Percentiles rank a stretch among this genome's conserved stretches.
phyloP scores from a whole-genome alignment of 1,139 yeast genomes.

The Pichia sp. region DNA sequence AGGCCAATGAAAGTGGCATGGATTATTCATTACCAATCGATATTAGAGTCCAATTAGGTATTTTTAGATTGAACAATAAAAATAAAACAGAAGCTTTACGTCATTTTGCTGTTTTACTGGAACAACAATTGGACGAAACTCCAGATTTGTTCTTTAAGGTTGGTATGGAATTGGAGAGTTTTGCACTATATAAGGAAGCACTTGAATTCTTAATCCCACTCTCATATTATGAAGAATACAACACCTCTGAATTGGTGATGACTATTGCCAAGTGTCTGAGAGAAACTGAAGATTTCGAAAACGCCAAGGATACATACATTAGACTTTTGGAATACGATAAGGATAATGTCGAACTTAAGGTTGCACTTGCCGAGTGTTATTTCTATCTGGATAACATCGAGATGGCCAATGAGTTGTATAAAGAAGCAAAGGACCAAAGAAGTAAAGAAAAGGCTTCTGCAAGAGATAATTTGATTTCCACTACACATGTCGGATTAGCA shows the following conservation, averaged over 20 bases:
- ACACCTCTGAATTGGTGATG: constrained; percentile 50
- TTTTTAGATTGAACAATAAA: constrained; percentile 64
- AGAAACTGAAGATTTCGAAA: constrained; percentile 66
- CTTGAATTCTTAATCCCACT: constrained; percentile 59
- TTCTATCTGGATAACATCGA: constrained; percentile 68
- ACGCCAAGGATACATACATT: constrained; percentile 67
- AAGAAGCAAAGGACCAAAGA: constrained; percentile 44
- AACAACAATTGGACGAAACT: constrained; percentile 57
- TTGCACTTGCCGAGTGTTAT: constrained; percentile 80
- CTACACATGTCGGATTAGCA: constrained; percentile 6
- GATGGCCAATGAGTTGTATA: constrained; percentile 56
- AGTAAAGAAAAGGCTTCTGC: constrained; percentile 32
- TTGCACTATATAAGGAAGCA: constrained; percentile 72
- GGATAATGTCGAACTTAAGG: constrained; percentile 65
- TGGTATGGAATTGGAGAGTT: constrained; percentile 68
- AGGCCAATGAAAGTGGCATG: constrained; percentile 39
- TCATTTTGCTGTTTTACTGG: constrained; percentile 63
- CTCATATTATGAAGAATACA: constrained; percentile 47
- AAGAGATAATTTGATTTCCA: constrained; percentile 21
- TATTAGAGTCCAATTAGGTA: constrained; percentile 77
- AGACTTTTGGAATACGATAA: constrained; percentile 59
- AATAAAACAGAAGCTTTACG: constrained; percentile 66
- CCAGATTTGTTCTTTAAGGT: constrained; percentile 77
- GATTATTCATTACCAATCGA: constrained; percentile 72
- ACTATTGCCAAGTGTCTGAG: constrained; percentile 77